Conservation (phyloP, 495 filamentous ascomycete genomes). For the Penicillium desertorum region DNA sequence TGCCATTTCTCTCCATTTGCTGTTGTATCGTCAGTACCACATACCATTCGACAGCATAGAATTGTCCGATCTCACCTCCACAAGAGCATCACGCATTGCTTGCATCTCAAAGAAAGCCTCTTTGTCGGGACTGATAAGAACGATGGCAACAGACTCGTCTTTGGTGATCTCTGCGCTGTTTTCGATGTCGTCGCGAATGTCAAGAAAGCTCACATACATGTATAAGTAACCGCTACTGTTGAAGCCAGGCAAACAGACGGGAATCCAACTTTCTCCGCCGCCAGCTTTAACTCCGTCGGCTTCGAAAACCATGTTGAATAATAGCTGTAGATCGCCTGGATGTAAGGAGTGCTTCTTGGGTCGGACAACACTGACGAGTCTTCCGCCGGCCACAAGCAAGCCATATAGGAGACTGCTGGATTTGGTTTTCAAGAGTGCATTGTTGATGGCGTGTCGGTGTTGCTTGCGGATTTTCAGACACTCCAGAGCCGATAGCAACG, state of each 20-base stretch:
- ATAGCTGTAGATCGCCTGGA: slow-evolving; percentile 90
- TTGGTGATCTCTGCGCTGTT: slow-evolving; percentile 43
- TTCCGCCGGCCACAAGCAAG: slow-evolving; percentile 88
- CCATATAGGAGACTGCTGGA: slow-evolving; percentile 82
- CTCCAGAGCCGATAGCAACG: slow-evolving; percentile 85
- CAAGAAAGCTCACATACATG: slow-evolving; percentile 96
- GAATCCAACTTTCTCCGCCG: slow-evolving; percentile 96
- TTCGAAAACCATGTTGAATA: slow-evolving; percentile 99
- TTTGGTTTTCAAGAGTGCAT: slow-evolving; percentile 74
- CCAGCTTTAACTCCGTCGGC: slow-evolving; percentile 82
- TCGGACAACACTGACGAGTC: slow-evolving; percentile 88
- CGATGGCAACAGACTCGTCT: slow-evolving; percentile 80
- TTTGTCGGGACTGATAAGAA: slow-evolving; percentile 89
- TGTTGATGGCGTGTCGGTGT: slow-evolving; percentile 83
- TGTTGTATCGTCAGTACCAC: slow-evolving; percentile 18
- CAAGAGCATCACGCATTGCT: slow-evolving; percentile 77
- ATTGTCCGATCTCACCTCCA: slow-evolving; percentile 48
- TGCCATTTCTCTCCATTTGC: slow-evolving; percentile 73
- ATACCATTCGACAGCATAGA: background rate
- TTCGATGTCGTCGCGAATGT: slow-evolving; percentile 38
- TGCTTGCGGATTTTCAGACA: slow-evolving; percentile 85
- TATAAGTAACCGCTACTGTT: slow-evolving; percentile 97
- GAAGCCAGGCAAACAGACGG: slow-evolving; percentile 93
- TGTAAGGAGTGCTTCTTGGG: slow-evolving; percentile 95
- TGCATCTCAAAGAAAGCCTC: slow-evolving; percentile 90